Conservation (phyloP, 2,329 filamentous ascomycete species). For the Aspergillus sp. region DNA sequence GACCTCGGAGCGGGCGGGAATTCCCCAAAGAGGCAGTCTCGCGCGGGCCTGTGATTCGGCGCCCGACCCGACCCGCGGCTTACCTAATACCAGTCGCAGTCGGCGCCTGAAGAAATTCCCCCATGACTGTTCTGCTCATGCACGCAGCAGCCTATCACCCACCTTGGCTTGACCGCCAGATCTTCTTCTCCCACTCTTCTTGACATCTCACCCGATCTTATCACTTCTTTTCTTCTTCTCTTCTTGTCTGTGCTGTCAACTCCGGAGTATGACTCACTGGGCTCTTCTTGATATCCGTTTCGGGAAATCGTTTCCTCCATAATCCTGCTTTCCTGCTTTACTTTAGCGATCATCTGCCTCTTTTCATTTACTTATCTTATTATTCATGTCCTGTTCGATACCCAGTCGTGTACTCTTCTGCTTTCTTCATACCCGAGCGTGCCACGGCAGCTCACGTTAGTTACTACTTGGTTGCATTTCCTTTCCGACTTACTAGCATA, state of each 20-base stretch:
- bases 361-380: constrained; percentile 12
- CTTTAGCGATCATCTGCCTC: neutral
- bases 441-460: constrained; percentile 20
- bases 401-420: constrained; percentile 21
- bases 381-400: constrained; percentile 16
- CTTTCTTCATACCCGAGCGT: constrained; percentile 22
- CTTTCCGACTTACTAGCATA: constrained; percentile 19
- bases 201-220: constrained; percentile 1
- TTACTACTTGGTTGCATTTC: neutral
- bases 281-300: constrained; percentile 12
- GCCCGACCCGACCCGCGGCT: constrained; percentile 7
- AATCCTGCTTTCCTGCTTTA: neutral
- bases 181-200: constrained; percentile 3
- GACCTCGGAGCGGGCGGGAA: neutral
- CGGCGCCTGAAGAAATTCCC: constrained; percentile 17
- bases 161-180: constrained; percentile 19
- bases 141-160: constrained; percentile 17
- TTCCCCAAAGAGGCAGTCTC: neutral
- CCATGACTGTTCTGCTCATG: neutral
- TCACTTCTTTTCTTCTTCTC: neutral
- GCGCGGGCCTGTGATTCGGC: neutral
- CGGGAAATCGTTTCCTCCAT: constrained; percentile 9
- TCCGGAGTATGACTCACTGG: constrained; percentile 4
- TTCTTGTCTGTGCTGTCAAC: neutral
- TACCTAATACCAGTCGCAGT: constrained; percentile 24